Conservation (phyloP, 2,329 filamentous ascomycete genomes). For the Diaporthe sp. region DNA sequence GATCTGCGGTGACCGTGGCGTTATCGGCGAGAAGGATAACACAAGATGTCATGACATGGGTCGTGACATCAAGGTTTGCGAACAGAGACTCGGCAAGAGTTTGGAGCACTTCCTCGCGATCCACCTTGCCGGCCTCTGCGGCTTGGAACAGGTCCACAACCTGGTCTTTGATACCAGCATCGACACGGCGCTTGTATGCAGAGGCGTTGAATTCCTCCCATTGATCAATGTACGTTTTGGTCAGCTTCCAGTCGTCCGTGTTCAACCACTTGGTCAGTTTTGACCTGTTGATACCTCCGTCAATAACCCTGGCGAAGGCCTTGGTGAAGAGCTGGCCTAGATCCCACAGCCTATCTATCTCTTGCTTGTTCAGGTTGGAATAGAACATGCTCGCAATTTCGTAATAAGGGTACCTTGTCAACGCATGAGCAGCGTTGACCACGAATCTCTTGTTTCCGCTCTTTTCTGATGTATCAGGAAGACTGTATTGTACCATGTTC, state of each 20-base stretch:
- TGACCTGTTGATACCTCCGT: slow-evolving; percentile 4
- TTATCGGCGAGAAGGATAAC: slow-evolving; percentile 8
- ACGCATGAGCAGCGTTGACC: not conserved
- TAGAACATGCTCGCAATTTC: slow-evolving; percentile 12
- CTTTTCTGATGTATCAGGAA: not conserved
- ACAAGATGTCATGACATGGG: slow-evolving; percentile 13
- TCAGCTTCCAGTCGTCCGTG: not conserved
- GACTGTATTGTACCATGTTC: not conserved
- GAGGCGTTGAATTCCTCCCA: slow-evolving; percentile 10
- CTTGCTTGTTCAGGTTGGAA: slow-evolving; percentile 1
- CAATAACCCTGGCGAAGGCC: slow-evolving; percentile 4
- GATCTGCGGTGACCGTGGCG: not conserved
- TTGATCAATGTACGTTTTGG: not conserved
- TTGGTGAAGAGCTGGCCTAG: slow-evolving; percentile 12
- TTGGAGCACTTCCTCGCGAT: slow-evolving; percentile 17
- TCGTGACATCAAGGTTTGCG: slow-evolving; percentile 11
- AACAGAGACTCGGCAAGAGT: slow-evolving; percentile 9
- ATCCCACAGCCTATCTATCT: not conserved
- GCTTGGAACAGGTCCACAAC: not conserved
- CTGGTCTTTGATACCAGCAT: slow-evolving; percentile 15
- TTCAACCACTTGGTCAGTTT: slow-evolving; percentile 6
- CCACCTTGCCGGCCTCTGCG: not conserved
- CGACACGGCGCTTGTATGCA: not conserved
- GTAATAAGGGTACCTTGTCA: slow-evolving; percentile 12
- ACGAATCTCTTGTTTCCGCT: not conserved